Evolutionary conservation across 202 grass and related monocot species (phyloP).

Genomic region (Elaeis oleifera): DNA sequence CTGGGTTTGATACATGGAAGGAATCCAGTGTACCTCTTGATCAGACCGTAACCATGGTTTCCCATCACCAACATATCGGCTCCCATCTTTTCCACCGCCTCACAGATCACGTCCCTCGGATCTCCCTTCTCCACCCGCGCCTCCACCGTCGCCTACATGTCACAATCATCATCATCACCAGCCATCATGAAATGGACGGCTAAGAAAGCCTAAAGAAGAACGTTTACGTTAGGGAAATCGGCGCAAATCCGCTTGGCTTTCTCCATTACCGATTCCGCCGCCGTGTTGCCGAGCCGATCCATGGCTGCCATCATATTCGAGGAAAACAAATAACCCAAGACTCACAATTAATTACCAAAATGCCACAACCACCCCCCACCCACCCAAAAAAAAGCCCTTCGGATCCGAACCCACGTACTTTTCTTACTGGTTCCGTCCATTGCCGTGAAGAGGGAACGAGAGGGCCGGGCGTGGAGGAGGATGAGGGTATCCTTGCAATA

Average conservation of each 20-base stretch:
- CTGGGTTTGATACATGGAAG: too few relatives aligned
- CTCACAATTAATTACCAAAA: neutral
- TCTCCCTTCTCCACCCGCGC: slow-evolving; percentile 50
- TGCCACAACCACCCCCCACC: neutral
- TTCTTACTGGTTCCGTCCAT: slow-evolving; percentile 59
- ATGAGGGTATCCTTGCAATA: slow-evolving; percentile 35
- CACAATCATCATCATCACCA: neutral
- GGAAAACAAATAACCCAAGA: slow-evolving; percentile 46
- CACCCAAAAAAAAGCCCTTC: slow-evolving; percentile 18
- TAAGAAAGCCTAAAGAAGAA: too few relatives aligned
- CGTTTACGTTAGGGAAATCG: slow-evolving; percentile 31
- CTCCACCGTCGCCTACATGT: slow-evolving; percentile 42
- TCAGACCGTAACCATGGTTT: slow-evolving; percentile 66
- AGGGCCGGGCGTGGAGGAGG: slow-evolving; percentile 48
- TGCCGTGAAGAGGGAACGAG: slow-evolving; percentile 35
- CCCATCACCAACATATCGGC: slow-evolving; percentile 60
- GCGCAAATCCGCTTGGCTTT: slow-evolving; percentile 56
- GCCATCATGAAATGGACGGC: neutral
- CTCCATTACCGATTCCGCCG: slow-evolving; percentile 50
- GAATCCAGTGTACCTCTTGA: slow-evolving; percentile 47
- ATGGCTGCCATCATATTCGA: slow-evolving; percentile 45
- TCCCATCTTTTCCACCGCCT: slow-evolving; percentile 42
- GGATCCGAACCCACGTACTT: slow-evolving; percentile 9
- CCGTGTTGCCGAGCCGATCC: slow-evolving; percentile 50
- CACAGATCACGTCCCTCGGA: slow-evolving; percentile 50